Evolutionary conservation across 1,139 yeast genomes (phyloP), one percentile per base, ranked within the genome.

Genomic region (Suhomyces atakaporum): DNA sequence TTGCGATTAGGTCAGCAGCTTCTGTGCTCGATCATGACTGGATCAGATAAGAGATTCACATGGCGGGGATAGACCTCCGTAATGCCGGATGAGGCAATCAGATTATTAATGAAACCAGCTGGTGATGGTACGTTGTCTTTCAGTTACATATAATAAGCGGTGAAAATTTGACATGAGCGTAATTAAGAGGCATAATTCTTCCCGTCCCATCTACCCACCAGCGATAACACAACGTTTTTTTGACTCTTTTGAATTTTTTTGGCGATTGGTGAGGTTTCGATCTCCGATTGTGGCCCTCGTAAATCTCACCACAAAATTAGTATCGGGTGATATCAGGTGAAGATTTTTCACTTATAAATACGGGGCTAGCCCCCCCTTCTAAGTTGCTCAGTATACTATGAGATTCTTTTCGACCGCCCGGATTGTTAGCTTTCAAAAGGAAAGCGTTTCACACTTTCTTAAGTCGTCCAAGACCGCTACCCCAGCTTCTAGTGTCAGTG

Each of bases 361-460:
- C 30, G 19, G 20, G 21, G n/a, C 2, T 8, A 14, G 10, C 21
- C 19, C 27, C 18, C 9, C 9, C 5, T 11, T 14, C n/a, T 20
- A 5, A 21, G n/a, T 23, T 20, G 10, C n/a, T n/a, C n/a, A n/a
- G n/a, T n/a, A n/a, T n/a, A n/a, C n/a, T n/a, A n/a, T 31, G 24
- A 50, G 56, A 47, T 32, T 36, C 11, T 49, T 51, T 31, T 39
- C 49, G 23, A 42, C 51, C 12, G 42, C 39, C 8, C 35, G 44
- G 22, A 36, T 36, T 22, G 35, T 42, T 33, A 36, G 42, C 11
- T 56, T 57, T 52, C 53, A 54, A 43, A 56, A 54, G 53, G 58
- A 56, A 38, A 43, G 54, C 18, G 53, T 51, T 16, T 43, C 53
- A 18, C 56, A 52, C 43, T 56, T 55, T 45, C 49, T 47, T 47